Percentiles rank a stretch among this genome's conserved stretches.
Conservation (phyloP, 768 basidiomycete genomes). For the Psilocybe sp. region DNA sequence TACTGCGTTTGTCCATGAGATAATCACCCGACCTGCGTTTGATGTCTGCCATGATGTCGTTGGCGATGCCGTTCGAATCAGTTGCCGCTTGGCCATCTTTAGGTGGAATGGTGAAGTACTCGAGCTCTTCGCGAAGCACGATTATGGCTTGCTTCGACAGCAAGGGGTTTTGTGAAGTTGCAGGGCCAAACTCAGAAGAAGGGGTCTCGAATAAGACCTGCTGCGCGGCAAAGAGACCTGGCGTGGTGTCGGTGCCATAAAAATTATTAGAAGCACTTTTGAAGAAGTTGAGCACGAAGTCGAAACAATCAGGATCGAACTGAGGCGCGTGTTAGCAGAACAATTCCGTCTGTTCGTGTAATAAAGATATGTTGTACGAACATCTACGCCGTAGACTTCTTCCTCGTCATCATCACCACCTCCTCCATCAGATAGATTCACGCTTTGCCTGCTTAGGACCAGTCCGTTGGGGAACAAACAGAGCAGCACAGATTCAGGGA, state of each 20-base stretch:
- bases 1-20: constrained; percentile 85
- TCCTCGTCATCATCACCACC: constrained; percentile 74
- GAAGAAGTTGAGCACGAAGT: constrained; percentile 93
- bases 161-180: constrained; percentile 84
- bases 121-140: constrained; percentile 94
- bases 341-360: background rate
- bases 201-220: constrained; percentile 73
- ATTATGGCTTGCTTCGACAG: constrained; percentile 97
- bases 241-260: constrained; percentile 77
- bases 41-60: constrained; percentile 70
- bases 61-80: constrained; percentile 78
- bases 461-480: constrained; percentile 98
- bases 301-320: constrained; percentile 98
- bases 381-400: constrained; percentile 94
- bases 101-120: constrained; percentile 96
- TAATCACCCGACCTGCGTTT: constrained; percentile 87
- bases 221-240: constrained; percentile 76
- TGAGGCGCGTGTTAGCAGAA: constrained; percentile 27
- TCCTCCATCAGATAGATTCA: constrained; percentile 69
- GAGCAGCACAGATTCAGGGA: constrained; percentile 94
- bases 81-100: constrained; percentile 59
- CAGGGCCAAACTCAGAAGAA: constrained; percentile 58
- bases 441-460: constrained; percentile 85
- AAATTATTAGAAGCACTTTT: constrained; percentile 83
- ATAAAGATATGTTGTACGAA: constrained; percentile 42